These are phyloP conservation scores for Paecilomyces dactylethromorphus DNA, from an alignment of 2,329 filamentous ascomycete genomes.

Conservation along the genomic window DNA sequence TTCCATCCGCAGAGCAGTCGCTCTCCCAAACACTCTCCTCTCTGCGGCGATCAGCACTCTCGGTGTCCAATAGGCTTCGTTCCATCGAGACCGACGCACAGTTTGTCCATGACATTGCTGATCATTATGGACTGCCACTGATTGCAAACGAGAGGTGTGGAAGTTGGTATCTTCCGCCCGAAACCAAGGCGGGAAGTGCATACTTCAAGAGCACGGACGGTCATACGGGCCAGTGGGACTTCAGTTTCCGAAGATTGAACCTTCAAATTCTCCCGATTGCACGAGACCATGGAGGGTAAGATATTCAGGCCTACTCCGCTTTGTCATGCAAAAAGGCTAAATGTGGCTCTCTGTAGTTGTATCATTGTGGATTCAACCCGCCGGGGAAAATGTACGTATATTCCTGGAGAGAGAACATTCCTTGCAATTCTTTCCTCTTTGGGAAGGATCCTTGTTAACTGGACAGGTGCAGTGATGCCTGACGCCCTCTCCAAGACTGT, in stretches of 20 bases:
- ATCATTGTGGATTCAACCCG: constrained; percentile 91
- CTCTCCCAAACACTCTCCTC: constrained; percentile 64
- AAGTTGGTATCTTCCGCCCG: constrained; percentile 79
- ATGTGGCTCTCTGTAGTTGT: constrained; percentile 23
- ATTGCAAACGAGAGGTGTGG: constrained; percentile 93
- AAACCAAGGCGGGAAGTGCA: constrained; percentile 61
- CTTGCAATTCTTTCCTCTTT: constrained; percentile 6
- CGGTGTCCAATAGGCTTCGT: constrained; percentile 70
- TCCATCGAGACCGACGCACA: constrained; percentile 71
- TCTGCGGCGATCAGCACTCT: constrained; percentile 69
- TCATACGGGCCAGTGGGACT: constrained; percentile 83
- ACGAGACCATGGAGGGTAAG: constrained; percentile 59
- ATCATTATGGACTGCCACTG: constrained; percentile 55
- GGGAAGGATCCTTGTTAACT: constrained; percentile 8
- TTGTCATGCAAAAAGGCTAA: background rate
- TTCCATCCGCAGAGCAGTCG: constrained; percentile 52
- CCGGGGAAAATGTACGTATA: constrained; percentile 67
- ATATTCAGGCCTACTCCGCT: constrained; percentile 6
- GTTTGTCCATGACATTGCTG: constrained; percentile 60
- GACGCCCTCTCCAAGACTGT: constrained; percentile 92
- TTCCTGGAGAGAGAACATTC: background rate
- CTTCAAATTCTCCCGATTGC: constrained; percentile 69
- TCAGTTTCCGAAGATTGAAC: constrained; percentile 79
- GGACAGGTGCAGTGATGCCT: constrained; percentile 60
- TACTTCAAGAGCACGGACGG: constrained; percentile 99